phyloP scores from a whole-genome alignment of 352 stramenopile species.

The Peronospora farinosa region DNA sequence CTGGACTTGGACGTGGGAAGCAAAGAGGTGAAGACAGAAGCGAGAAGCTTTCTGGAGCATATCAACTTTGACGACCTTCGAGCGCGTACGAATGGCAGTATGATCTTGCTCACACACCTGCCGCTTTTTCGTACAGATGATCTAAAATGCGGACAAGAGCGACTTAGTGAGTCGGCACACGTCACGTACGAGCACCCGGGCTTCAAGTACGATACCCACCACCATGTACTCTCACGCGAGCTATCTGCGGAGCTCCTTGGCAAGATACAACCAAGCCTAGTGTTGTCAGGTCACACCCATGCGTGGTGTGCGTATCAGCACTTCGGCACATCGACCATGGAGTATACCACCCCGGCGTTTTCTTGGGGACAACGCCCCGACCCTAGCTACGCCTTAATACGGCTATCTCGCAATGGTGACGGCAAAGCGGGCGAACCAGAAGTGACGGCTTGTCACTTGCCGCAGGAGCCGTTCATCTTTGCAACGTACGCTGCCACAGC shows the following conservation, averaged over 20 bases:
- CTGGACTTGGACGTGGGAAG: conserved; percentile 52
- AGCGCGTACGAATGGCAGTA: conserved; percentile 19
- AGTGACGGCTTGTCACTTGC: conserved; percentile 32
- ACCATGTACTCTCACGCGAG: conserved; percentile 60
- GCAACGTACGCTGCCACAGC: conserved; percentile 25
- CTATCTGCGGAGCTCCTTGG: conserved; percentile 48
- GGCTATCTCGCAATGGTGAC: conserved; percentile 7
- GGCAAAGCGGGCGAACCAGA: neutral
- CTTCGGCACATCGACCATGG: conserved; percentile 14
- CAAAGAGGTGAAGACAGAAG: conserved; percentile 42
- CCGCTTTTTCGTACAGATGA: conserved; percentile 56
- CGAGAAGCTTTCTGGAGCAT: conserved; percentile 46
- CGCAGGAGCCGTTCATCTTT: conserved; percentile 36
- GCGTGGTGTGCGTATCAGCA: conserved; percentile 57
- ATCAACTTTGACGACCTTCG: conserved; percentile 30
- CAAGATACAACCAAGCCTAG: conserved; percentile 40
- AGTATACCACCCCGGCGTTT: conserved; percentile 73
- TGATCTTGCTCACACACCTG: conserved; percentile 58
- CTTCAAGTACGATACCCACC: conserved; percentile 53
- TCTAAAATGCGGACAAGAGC: conserved; percentile 44
- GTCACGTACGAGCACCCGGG: conserved; percentile 73
- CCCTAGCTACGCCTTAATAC: conserved; percentile 63
- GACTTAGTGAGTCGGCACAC: conserved; percentile 46
- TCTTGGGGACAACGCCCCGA: conserved; percentile 75
- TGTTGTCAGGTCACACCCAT: conserved; percentile 75